Evolutionary conservation across 257 asterid genomes (phyloP), one percentile per base, ranked within the genome.

Genomic region (Ligustrum vulgare): DNA sequence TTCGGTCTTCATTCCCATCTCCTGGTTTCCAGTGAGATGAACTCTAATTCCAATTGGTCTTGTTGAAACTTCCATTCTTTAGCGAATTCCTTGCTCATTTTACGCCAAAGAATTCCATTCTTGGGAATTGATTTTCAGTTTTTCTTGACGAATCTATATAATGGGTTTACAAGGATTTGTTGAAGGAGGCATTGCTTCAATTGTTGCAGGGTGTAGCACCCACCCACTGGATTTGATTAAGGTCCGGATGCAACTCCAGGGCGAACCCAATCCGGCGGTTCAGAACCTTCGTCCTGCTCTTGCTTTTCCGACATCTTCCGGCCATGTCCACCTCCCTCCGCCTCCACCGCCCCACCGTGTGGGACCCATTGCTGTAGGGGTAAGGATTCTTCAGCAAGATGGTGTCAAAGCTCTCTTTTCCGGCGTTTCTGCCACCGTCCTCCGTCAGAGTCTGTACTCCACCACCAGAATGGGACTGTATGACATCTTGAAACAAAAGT

Each of bases 11-110:
- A 88, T 16, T 91, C 97, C 68, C 98, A 89, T 89, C 97, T 91
- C 92, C 90, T 91, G 89, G 91, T 93, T 25, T 91, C 98, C 94
- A 93, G 94, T 91, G 91, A 93, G 91, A 93, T 89, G 94, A 77
- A 15, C 91, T 85, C 91, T 6, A 82, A 28, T 28, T 85, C 97
- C 86, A 84, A 93, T 63, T 91, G 93, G 45, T 39, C 45, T 39
- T 39, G 10, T 39, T 39, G 45, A 39, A 39, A 8, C 45, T 39
- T 39, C 9, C 45, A 9, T 9, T 74, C 76, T 74, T 74, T 35
- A 15, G 68, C 60, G 33, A 51, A 28, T n/a, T n/a, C 75, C 33
- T 36, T 18, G 12, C 58, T 25, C 73, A 2, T 6, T 22, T 43
- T 25, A 2, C 12, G 16, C 15, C 23, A 49, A 18, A 15, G 10